phyloP scores from a whole-genome alignment of 1,284 basidiomycete genomes.

The Cryptococcus jaspeensis region DNA sequence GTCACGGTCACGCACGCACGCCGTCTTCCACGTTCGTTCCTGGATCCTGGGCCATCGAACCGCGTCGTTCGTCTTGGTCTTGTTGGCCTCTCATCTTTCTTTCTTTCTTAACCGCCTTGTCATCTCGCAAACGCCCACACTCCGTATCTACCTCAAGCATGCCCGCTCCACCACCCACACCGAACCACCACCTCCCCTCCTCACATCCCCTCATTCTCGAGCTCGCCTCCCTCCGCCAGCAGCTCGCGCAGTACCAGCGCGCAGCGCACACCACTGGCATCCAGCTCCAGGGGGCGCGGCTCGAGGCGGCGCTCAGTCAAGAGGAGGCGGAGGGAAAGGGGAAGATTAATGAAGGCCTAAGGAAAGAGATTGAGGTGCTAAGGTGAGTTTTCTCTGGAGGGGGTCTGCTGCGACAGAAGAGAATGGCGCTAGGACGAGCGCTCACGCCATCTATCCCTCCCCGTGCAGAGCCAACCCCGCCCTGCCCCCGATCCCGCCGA shows the following conservation, averaged over 20 bases:
- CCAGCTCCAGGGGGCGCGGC: constrained; percentile 47
- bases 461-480: constrained; percentile 27
- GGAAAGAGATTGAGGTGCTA: constrained; percentile 41
- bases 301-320: constrained; percentile 42
- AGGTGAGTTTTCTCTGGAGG: constrained; percentile 27
- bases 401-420: not conserved
- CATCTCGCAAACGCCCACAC: no score
- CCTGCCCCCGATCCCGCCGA: constrained; percentile 29
- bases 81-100: no score
- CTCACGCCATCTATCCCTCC: not conserved
- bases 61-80: no score
- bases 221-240: constrained; percentile 62
- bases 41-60: no score
- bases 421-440: not conserved
- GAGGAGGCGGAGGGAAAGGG: constrained; percentile 47
- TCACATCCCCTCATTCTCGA: constrained; percentile 65
- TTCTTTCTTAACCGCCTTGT: no score
- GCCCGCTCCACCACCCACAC: not conserved
- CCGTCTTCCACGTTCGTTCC: no score
- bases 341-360: constrained; percentile 36
- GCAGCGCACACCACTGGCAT: constrained; percentile 47
- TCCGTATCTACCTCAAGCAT: no score
- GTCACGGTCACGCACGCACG: no score
- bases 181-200: constrained; percentile 17
- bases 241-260: constrained; percentile 62